Evolutionary conservation across 1,284 basidiomycete species (phyloP).

Genomic region (Rhodotorula sp.): DNA sequence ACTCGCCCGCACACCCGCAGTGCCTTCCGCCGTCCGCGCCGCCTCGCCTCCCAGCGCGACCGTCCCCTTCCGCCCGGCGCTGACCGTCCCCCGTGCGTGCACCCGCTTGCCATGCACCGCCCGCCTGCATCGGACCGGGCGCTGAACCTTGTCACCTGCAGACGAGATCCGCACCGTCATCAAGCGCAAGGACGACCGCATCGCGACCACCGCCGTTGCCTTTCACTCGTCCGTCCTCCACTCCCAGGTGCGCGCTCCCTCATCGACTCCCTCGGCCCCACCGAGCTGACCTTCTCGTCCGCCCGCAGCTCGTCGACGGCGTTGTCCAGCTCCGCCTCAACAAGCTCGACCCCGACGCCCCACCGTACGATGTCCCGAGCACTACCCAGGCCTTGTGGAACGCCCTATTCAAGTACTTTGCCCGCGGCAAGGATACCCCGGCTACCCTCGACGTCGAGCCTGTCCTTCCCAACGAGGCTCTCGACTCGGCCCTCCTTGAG

Average conservation of each 20-base stretch:
- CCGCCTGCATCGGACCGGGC: not conserved
- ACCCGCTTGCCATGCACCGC: no score
- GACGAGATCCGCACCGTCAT: conserved; percentile 34
- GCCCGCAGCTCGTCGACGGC: conserved; percentile 25
- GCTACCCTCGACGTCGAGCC: conserved; percentile 27
- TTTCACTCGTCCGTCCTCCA: conserved; percentile 36
- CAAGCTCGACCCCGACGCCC: conserved; percentile 31
- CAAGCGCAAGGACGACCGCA: conserved; percentile 27
- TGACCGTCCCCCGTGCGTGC: conserved; percentile 23
- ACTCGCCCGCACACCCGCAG: not conserved
- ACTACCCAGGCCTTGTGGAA: conserved; percentile 37
- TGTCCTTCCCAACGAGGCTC: conserved; percentile 27
- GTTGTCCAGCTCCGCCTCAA: conserved; percentile 30
- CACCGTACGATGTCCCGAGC: conserved; percentile 27
- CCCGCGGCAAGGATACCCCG: conserved; percentile 21
- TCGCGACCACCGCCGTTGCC: conserved; percentile 31
- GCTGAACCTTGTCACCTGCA: not conserved
- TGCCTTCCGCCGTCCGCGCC: conserved; percentile 10
- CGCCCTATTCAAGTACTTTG: conserved; percentile 37
- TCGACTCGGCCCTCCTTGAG: conserved; percentile 26
- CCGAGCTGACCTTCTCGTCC: not conserved
- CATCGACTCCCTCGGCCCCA: not conserved
- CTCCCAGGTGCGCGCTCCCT: conserved; percentile 14
- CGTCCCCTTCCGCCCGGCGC: conserved; percentile 27
- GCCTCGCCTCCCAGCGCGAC: conserved; percentile 1